phyloP scores from a whole-genome alignment of 2,329 filamentous ascomycete species.

The Fusarium avenaceum region DNA sequence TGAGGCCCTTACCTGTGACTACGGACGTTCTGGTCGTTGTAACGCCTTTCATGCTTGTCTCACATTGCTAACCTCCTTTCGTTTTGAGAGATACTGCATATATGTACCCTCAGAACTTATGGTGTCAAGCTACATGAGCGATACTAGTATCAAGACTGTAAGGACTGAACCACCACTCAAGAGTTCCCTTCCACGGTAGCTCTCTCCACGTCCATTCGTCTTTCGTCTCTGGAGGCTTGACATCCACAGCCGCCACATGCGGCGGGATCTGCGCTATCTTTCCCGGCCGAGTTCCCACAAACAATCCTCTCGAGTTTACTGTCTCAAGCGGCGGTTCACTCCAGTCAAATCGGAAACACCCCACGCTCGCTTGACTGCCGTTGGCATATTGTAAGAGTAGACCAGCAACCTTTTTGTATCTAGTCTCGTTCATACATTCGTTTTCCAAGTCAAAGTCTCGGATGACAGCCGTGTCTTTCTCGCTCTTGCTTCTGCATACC shows the following conservation, averaged over 20 bases:
- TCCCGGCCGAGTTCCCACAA: neutral
- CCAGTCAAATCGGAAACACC: constrained; percentile 17
- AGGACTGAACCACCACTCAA: constrained; percentile 32
- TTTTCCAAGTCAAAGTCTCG: neutral
- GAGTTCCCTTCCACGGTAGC: constrained; percentile 10
- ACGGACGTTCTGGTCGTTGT: too few species aligned
- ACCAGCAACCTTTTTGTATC: constrained; percentile 3
- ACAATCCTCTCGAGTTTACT: neutral
- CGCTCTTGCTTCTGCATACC: constrained; percentile 1
- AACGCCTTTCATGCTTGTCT: too few species aligned
- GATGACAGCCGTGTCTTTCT: neutral
- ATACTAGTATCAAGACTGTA: constrained; percentile 11
- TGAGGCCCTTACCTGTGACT: too few species aligned
- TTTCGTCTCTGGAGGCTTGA: rapidly evolving
- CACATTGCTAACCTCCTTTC: too few species aligned
- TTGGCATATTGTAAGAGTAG: constrained; percentile 2
- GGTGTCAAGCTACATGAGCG: neutral
- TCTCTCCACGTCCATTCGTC: constrained; percentile 1
- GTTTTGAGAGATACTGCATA: too few species aligned
- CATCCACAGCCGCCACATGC: neutral
- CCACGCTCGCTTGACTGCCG: constrained; percentile 12
- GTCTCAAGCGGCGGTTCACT: neutral
- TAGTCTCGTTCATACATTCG: neutral
- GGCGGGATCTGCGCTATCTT: neutral
- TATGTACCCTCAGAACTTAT: too few species aligned